Base-by-base conservation (phyloP, 495 filamentous ascomycete species). In the Penicillium arizonense region DNA sequence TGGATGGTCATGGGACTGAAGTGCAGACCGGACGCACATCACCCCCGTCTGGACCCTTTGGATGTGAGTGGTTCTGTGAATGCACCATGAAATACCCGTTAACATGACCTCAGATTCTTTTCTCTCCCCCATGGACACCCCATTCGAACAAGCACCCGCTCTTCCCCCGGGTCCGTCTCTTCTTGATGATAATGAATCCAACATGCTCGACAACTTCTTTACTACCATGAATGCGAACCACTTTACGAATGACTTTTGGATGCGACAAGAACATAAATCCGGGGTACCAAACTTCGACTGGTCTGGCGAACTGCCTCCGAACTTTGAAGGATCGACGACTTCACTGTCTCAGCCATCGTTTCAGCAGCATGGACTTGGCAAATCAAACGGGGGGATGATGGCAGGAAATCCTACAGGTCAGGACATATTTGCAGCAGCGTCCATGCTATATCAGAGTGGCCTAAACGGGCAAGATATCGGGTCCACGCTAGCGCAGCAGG, bases 131-230 rank as follows among this genome's bases (percentile, higher is more conserved):
- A 74, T 78, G 56, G 76, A 80, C 35, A 79, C 77, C 44, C 76
- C 81, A 24, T 80, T 78, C 52, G 75, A 81, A 43, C 77, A 77
- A 56, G 75, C 79, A 51, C 81, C 83, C 26, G 76, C 77, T 33
- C 80, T 79, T 37, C 78, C 83, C 16, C 77, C 79, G 3, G 83
- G 83, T 9, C 78, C 77, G 23, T 77, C 84, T 32, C 71, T 87
- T 42, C 77, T 87, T 53, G 78, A 82, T 51, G 79, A 84, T 58
- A 77, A 77, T 49, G 84, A 87, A 60, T 79, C 75, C 34, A 81
- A 76, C 52, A 76, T 83, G 67, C 72, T 87, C n/a, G 76, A 78
- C 26, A 77, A 69, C 53, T 87, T 87, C 67, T 85, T 87, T 62
- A 81, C 79, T 44, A 81, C 76, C 16, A 72, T 86, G 62, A 78